phyloP scores from a whole-genome alignment of 2,329 filamentous ascomycete genomes.

The Botrytis hyacinthi region DNA sequence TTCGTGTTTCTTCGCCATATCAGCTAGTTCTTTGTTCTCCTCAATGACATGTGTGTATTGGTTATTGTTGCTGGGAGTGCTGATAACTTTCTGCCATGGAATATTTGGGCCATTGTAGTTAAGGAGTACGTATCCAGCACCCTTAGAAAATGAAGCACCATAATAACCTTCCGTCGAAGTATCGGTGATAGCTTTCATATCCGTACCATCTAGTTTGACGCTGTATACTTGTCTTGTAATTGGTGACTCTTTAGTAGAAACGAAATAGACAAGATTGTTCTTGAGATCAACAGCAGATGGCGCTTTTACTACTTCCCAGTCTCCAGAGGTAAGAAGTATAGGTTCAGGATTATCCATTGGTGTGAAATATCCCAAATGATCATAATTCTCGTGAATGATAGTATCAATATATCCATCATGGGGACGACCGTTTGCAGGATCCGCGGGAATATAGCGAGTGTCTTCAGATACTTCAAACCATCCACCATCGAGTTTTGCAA shows the following conservation, averaged over 20 bases:
- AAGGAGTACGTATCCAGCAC: conserved; percentile 79
- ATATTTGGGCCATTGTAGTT: conserved; percentile 80
- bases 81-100: conserved; percentile 88
- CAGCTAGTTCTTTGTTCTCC: conserved; percentile 68
- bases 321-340: conserved; percentile 78
- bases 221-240: conserved; percentile 91
- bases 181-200: conserved; percentile 71
- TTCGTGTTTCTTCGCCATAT: conserved; percentile 71
- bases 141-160: conserved; percentile 76
- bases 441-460: conserved; percentile 82
- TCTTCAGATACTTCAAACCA: conserved; percentile 95
- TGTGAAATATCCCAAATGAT: conserved; percentile 91
- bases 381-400: conserved; percentile 78
- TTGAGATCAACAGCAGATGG: conserved; percentile 81
- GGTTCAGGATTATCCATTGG: conserved; percentile 82
- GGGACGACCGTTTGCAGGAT: conserved; percentile 69
- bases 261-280: conserved; percentile 87
- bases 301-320: conserved; percentile 88
- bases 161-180: conserved; percentile 74
- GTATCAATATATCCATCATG: conserved; percentile 93
- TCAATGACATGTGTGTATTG: conserved; percentile 72
- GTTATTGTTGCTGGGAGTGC: conserved; percentile 67
- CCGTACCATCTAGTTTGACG: conserved; percentile 77
- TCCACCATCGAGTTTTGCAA: conserved; percentile 83
- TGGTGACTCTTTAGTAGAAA: conserved; percentile 80